Conservation (phyloP, 495 filamentous ascomycete genomes). For the Trypethelium eluteriae region DNA sequence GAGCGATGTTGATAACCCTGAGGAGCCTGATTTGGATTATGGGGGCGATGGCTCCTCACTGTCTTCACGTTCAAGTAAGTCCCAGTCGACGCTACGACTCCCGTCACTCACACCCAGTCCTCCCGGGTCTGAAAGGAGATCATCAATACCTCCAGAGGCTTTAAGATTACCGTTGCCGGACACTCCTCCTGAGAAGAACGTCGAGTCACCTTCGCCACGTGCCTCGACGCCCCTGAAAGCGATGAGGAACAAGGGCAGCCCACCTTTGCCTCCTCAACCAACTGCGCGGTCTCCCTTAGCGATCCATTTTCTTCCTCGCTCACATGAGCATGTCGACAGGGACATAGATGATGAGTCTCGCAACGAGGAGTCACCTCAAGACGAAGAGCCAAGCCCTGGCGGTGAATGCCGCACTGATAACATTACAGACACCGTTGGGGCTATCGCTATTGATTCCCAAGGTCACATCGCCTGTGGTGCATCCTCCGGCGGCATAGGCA, state of each 20-base stretch:
- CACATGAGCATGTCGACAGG: too few relatives aligned
- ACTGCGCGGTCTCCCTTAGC: neutral
- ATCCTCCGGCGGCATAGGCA: conserved; percentile 96
- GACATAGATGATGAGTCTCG: neutral
- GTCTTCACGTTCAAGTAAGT: conserved; percentile 4
- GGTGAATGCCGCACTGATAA: conserved; percentile 33
- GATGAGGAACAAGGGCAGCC: conserved; percentile 10
- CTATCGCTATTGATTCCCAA: conserved; percentile 76
- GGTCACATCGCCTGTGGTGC: conserved; percentile 94
- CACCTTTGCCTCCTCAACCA: neutral
- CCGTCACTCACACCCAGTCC: conserved; percentile 24
- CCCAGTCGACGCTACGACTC: conserved; percentile 17
- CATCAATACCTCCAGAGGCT: conserved; percentile 12
- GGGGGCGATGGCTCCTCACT: conserved; percentile 31
- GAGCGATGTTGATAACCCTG: conserved; percentile 19
- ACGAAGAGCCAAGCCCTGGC: neutral
- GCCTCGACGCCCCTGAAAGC: conserved; percentile 18
- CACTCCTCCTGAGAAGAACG: conserved; percentile 19
- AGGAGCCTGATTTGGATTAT: neutral
- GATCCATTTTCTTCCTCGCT: neutral
- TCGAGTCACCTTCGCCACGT: conserved; percentile 13
- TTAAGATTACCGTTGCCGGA: conserved; percentile 12
- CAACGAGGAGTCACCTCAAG: neutral
- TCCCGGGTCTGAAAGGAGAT: neutral
- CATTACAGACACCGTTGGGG: conserved; percentile 90